Evolutionary conservation across 2,329 filamentous ascomycete genomes (phyloP), one percentile per base, ranked within the genome.

Genomic region (Aspergillus udagawae): DNA sequence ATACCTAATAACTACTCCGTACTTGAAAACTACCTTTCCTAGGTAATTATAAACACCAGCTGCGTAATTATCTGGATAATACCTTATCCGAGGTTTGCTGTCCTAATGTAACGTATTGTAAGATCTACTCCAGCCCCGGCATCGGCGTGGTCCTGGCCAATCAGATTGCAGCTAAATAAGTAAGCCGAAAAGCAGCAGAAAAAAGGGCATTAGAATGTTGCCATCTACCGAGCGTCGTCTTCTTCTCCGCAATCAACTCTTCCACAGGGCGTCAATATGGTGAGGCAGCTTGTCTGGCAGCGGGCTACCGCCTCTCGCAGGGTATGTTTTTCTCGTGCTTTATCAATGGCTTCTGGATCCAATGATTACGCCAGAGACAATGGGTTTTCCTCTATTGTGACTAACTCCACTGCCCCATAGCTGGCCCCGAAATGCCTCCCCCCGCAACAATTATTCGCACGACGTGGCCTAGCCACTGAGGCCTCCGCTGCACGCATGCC

Each of bases 401-500:
- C 56, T 65, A 52, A 66, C 56, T 51, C 50, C 55, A 42, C 48
- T 41, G 49, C 14, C 14, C 17, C 48, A 29, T 59, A 74, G 71
- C 58, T 73, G 63, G 66, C 69, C 53, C 67, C 70, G 44, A 61
- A 59, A 64, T 71, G 70, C 58, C 68, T 73, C 58, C 67, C 69
- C 56, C 66, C 70, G 54, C 67, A 70, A 66, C 63, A 64, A 59
- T 54, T 67, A 23, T 52, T 67, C 45, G 58, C 57, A 60, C 65
- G 65, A 51, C 72, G 73, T 62, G 67, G 70, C 61, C 63, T 75
- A 54, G 73, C 73, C 60, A 75, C 73, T 49, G 72, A 73, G 59
- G 69, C 72, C 53, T 63, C 71, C 48, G 53, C 79, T 54, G 80
- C 83, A 28, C 84, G 86, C 63, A 86, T 84, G 63, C 90, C 91